These are phyloP conservation scores for Calonectria leucothoes DNA, from an alignment of 2,329 filamentous ascomycete species.

Conservation along the genomic window DNA sequence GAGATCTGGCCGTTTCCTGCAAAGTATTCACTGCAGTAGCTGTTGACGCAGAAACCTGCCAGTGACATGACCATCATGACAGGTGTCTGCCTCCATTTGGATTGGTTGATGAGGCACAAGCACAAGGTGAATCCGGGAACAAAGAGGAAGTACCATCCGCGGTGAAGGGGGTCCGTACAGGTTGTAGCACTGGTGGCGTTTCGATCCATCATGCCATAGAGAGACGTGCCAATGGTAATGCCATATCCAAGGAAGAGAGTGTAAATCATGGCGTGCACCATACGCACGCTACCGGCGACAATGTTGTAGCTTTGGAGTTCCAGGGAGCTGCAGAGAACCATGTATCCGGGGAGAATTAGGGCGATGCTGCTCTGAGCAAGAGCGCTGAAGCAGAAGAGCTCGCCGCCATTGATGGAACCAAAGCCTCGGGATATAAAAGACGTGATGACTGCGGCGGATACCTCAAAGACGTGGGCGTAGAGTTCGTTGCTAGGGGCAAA, in stretches of 20 bases:
- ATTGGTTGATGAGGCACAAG: constrained; percentile 83
- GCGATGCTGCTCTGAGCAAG: constrained; percentile 80
- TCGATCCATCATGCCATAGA: constrained; percentile 73
- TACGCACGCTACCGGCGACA: constrained; percentile 77
- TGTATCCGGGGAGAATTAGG: constrained; percentile 75
- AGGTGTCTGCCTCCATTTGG: constrained; percentile 81
- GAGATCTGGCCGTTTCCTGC: constrained; percentile 78
- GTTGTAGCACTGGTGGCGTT: constrained; percentile 60
- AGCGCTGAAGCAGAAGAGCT: constrained; percentile 77
- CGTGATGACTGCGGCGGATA: constrained; percentile 70
- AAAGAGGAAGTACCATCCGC: constrained; percentile 73
- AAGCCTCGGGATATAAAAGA: constrained; percentile 77
- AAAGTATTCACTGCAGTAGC: constrained; percentile 76
- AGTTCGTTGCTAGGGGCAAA: constrained; percentile 80
- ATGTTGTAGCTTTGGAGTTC: constrained; percentile 79
- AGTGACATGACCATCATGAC: constrained; percentile 81
- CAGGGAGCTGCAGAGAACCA: constrained; percentile 60
- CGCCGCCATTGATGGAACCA: constrained; percentile 70
- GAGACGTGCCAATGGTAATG: constrained; percentile 75
- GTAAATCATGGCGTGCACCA: constrained; percentile 82
- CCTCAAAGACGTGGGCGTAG: constrained; percentile 67
- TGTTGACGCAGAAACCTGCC: constrained; percentile 80
- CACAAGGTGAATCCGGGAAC: constrained; percentile 81
- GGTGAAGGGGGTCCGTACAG: constrained; percentile 58
- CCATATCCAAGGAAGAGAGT: constrained; percentile 80